Percentiles rank a stretch among this genome's conserved stretches.
Evolutionary conservation across 2,329 filamentous ascomycete species (phyloP).

Genomic region (Clonostachys rhizophaga): DNA sequence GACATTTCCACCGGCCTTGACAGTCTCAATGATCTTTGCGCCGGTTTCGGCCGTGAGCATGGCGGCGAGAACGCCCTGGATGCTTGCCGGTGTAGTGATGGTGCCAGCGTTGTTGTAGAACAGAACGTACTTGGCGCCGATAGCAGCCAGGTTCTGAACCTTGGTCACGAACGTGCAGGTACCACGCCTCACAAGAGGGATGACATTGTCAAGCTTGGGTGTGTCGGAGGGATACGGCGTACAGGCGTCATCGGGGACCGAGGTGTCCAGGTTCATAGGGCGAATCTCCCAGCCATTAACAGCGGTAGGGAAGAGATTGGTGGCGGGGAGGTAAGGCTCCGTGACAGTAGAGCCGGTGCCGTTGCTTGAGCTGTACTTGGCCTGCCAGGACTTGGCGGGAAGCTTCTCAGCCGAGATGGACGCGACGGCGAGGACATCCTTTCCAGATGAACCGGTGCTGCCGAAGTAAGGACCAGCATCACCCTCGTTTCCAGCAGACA

Average conservation of each 20-base stretch:
- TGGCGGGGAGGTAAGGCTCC: slow-evolving; percentile 25
- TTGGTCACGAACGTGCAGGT: slow-evolving; percentile 20
- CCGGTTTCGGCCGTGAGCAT: slow-evolving; percentile 14
- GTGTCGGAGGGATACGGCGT: slow-evolving; percentile 12
- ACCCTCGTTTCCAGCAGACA: slow-evolving; percentile 38
- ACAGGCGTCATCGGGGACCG: slow-evolving; percentile 16
- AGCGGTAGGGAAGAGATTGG: slow-evolving; percentile 20
- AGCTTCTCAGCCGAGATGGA: slow-evolving; percentile 27
- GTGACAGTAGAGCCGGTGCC: slow-evolving; percentile 12
- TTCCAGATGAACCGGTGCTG: slow-evolving; percentile 30
- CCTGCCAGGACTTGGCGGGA: slow-evolving; percentile 19
- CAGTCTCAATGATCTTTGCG: slow-evolving; percentile 13
- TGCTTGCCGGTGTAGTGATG: not conserved
- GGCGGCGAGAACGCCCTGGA: slow-evolving; percentile 13
- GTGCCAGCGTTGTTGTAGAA: slow-evolving; percentile 3
- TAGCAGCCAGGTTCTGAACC: slow-evolving; percentile 13
- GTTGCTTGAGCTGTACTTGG: slow-evolving; percentile 15
- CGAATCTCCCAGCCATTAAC: slow-evolving; percentile 25
- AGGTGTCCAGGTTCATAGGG: slow-evolving; percentile 15
- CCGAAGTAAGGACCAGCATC: slow-evolving; percentile 30
- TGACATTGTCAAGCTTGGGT: slow-evolving; percentile 10
- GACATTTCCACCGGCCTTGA: slow-evolving; percentile 15
- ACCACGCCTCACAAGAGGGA: slow-evolving; percentile 18
- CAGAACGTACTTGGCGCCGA: slow-evolving; percentile 14
- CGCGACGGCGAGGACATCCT: slow-evolving; percentile 35